These are phyloP conservation scores for Gnomoniopsis smithogilvyi DNA, from an alignment of 2,329 filamentous ascomycete species.

Conservation along the genomic window DNA sequence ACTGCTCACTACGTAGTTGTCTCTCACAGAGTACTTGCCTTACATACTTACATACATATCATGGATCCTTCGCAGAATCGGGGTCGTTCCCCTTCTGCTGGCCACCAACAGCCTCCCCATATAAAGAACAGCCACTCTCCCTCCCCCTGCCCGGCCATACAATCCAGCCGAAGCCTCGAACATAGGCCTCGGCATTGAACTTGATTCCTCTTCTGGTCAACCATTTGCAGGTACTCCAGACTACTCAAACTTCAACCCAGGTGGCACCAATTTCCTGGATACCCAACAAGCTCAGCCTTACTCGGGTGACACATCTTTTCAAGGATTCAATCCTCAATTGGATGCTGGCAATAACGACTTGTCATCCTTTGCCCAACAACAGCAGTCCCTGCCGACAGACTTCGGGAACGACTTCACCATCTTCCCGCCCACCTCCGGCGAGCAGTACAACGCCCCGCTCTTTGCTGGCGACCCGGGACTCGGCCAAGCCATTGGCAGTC, in stretches of 20 bases:
- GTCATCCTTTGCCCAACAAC: conserved; percentile 40
- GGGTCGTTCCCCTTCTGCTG: conserved; percentile 6
- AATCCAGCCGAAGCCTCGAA: conserved; percentile 37
- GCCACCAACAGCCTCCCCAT: conserved; percentile 45
- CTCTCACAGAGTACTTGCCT: conserved; percentile 16
- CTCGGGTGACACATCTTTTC: conserved; percentile 35
- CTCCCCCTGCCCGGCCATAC: conserved; percentile 53
- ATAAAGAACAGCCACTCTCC: conserved; percentile 64
- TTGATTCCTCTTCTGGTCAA: conserved; percentile 48
- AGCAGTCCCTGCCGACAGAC: conserved; percentile 45
- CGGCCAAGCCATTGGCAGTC: conserved; percentile 42
- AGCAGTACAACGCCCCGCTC: conserved; percentile 60
- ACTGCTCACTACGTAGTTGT: not conserved
- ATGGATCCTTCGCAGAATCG: conserved; percentile 8
- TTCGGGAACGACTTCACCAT: conserved; percentile 62
- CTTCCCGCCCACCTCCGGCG: conserved; percentile 50
- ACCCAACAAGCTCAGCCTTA: conserved; percentile 43
- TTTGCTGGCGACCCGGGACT: conserved; percentile 47
- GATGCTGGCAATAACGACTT: conserved; percentile 36
- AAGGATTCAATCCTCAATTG: conserved; percentile 42
- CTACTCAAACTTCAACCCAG: conserved; percentile 41
- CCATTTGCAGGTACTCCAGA: conserved; percentile 38
- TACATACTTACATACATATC: conserved; percentile 25
- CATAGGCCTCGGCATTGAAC: conserved; percentile 55
- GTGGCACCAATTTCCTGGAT: conserved; percentile 42